These are phyloP conservation scores for Tetratostichococcus sp. DNA, from an alignment of 139 green algal species.

Conservation along the genomic window DNA sequence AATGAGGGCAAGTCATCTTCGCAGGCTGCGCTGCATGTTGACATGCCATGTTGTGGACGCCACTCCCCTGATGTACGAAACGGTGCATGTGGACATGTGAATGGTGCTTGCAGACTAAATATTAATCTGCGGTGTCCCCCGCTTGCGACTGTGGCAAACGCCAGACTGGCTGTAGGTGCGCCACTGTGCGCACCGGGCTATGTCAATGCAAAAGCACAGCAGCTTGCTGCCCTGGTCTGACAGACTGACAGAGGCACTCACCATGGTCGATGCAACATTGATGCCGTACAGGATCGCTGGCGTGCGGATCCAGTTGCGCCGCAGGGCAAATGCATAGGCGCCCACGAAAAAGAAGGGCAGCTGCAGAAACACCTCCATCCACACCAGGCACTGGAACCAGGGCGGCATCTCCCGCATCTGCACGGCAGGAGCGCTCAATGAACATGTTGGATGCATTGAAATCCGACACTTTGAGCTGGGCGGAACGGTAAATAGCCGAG, in stretches of 20 bases:
- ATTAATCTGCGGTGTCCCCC: too few relatives aligned
- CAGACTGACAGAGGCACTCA: constrained; percentile 3
- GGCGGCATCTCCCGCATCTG: constrained; percentile 48
- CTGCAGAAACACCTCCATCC: constrained; percentile 61
- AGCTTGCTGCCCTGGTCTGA: too few relatives aligned
- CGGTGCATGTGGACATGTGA: too few relatives aligned
- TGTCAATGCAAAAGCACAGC: not conserved
- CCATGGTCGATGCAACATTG: constrained; percentile 60
- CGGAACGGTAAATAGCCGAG: too few relatives aligned
- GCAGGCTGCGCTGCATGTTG: too few relatives aligned
- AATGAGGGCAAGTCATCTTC: too few relatives aligned
- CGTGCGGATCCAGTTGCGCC: constrained; percentile 64
- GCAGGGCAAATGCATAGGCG: constrained; percentile 42
- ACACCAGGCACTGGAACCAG: constrained; percentile 69
- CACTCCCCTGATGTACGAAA: too few relatives aligned
- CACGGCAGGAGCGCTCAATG: not conserved
- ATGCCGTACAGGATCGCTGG: constrained; percentile 66
- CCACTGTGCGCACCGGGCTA: too few relatives aligned
- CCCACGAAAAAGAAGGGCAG: constrained; percentile 76
- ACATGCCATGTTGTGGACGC: too few relatives aligned
- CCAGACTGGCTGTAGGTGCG: too few relatives aligned
- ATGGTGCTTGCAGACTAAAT: too few relatives aligned
- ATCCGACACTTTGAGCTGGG: not conserved
- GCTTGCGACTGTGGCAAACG: too few relatives aligned
- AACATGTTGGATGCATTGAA: not conserved